Percentiles rank a stretch among this genome's conserved stretches.
Evolutionary conservation across 1,139 yeast species (phyloP).

Genomic region (Tardiomyces digboiensis): DNA sequence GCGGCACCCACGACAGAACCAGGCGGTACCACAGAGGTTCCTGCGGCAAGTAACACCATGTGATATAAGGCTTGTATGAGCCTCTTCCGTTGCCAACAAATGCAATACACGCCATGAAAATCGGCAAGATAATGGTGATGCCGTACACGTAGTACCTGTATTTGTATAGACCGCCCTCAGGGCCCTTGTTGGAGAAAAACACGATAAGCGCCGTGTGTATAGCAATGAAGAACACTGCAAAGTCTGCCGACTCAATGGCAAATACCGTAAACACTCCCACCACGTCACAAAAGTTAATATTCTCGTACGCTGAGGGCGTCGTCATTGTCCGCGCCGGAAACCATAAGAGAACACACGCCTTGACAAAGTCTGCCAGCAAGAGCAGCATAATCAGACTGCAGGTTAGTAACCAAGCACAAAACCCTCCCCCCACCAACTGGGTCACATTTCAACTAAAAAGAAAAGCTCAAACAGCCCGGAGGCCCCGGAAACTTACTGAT

Average conservation of each 20-base stretch:
- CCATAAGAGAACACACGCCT: conserved; percentile 59
- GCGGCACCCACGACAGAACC: conserved; percentile 74
- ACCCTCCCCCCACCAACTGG: too few relatives aligned
- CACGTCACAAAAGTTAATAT: conserved; percentile 52
- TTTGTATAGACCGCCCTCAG: conserved; percentile 70
- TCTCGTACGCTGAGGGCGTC: conserved; percentile 40
- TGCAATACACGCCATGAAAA: conserved; percentile 63
- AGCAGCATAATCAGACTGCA: conserved; percentile 58
- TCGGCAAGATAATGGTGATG: conserved; percentile 51
- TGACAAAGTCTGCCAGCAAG: conserved; percentile 61
- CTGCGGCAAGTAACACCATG: conserved; percentile 79
- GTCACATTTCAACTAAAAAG: too few relatives aligned
- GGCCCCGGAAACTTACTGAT: too few relatives aligned
- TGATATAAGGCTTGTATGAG: conserved; percentile 35
- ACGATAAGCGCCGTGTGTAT: conserved; percentile 71
- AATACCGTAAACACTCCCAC: conserved; percentile 82
- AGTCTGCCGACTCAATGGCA: conserved; percentile 80
- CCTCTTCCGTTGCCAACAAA: conserved; percentile 37
- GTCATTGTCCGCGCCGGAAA: conserved; percentile 59
- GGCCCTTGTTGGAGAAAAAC: conserved; percentile 36
- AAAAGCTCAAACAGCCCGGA: too few relatives aligned
- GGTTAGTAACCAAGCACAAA: too few relatives aligned
- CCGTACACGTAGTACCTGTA: conserved; percentile 52
- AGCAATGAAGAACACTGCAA: conserved; percentile 78
- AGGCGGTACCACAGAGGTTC: conserved; percentile 67